Conservation (phyloP, 2,329 filamentous ascomycete species). For the Pezicula radicicola region DNA sequence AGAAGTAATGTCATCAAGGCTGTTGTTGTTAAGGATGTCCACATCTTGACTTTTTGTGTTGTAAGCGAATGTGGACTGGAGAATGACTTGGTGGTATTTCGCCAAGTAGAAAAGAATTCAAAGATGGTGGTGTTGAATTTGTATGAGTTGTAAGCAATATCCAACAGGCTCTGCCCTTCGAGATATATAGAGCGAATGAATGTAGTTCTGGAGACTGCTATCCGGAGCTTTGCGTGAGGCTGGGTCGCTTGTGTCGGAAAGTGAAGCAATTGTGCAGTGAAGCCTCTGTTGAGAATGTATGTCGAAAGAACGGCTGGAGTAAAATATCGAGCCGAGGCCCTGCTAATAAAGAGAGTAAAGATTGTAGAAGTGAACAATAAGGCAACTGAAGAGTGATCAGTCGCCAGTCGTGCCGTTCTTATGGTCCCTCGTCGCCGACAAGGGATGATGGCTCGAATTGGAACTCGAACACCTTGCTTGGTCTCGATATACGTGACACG, state of each 20-base stretch:
- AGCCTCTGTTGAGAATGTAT: neutral
- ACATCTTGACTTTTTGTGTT: conserved; percentile 12
- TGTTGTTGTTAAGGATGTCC: conserved; percentile 6
- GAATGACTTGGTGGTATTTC: no score
- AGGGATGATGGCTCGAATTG: no score
- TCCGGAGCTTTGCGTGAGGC: neutral
- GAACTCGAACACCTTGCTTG: no score
- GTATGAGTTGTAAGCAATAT: neutral
- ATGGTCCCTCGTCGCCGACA: no score
- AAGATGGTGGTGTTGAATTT: neutral
- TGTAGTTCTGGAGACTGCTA: neutral
- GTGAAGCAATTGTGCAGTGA: neutral
- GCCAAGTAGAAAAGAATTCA: neutral
- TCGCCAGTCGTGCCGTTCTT: no score
- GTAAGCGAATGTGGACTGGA: neutral
- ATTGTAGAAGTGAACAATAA: neutral
- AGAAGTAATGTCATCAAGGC: conserved; percentile 16
- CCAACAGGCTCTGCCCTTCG: conserved; percentile 4
- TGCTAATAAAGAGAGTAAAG: neutral
- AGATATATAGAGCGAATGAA: conserved; percentile 3
- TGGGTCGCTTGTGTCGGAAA: neutral
- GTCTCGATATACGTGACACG: neutral
- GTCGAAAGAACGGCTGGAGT: neutral
- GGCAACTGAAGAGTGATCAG: no score
- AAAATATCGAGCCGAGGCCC: neutral